phyloP scores from a whole-genome alignment of 2,329 filamentous ascomycete species.

The Ophiostoma novo-ulmi region DNA sequence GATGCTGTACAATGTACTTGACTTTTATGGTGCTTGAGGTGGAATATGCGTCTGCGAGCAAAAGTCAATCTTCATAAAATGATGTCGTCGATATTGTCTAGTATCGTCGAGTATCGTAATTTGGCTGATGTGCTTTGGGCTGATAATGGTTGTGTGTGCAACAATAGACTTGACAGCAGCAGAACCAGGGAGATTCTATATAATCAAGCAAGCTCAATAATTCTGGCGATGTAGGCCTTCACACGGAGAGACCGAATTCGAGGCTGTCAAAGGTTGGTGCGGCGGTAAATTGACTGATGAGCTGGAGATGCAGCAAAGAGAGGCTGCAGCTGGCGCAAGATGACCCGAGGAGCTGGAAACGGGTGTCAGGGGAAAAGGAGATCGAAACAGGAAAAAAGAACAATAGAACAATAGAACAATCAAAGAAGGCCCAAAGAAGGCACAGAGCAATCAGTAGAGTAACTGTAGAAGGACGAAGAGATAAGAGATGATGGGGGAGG shows the following conservation, averaged over 20 bases:
- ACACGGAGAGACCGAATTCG: neutral
- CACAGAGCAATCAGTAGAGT: slow-evolving; percentile 17
- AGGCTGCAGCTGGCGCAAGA: slow-evolving; percentile 5
- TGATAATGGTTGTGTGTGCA: no score
- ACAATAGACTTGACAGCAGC: no score
- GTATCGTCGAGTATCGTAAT: neutral
- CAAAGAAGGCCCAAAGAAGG: slow-evolving; percentile 9
- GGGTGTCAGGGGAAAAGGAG: slow-evolving; percentile 17
- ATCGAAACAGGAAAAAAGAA: slow-evolving; percentile 13
- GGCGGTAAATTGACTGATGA: neutral
- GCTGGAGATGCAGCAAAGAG: neutral
- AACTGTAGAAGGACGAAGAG: slow-evolving; percentile 17
- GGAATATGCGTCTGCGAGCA: no score
- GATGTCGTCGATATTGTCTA: neutral
- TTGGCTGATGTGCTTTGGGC: neutral
- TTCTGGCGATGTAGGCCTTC: neutral
- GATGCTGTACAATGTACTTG: slow-evolving; percentile 15
- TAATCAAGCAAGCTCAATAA: neutral
- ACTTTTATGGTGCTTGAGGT: neutral
- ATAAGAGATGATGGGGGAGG: slow-evolving; percentile 20
- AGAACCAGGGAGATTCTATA: neutral
- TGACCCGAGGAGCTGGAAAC: slow-evolving; percentile 25
- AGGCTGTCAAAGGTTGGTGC: neutral
- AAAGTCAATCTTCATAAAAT: slow-evolving; percentile 3
- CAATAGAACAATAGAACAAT: slow-evolving; percentile 19